Base-by-base conservation (phyloP, 2,329 filamentous ascomycete genomes). In the Waltergamsia citrina region DNA sequence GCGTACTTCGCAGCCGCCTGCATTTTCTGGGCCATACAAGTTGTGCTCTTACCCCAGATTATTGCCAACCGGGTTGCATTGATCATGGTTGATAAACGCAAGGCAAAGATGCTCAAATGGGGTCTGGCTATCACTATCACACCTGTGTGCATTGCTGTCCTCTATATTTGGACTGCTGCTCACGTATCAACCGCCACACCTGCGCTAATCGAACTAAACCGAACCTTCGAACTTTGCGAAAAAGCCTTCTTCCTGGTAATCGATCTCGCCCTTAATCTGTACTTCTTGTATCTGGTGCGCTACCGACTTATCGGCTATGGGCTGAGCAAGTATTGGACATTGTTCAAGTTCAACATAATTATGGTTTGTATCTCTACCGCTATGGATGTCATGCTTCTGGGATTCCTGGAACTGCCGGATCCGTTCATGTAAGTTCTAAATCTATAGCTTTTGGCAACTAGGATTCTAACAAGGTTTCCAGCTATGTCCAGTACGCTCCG, bases 81-180 rank as follows among this genome's bases (percentile, higher is more conserved):
- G 1, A 51, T 74, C 6, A 53, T 67, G 18, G 52, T 59, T 1
- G 48, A 66, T 24, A 54, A 52, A 2, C 48, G 41, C 0, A 57
- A 53, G 9, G 56, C 59, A 2, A 29, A 38, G 1, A 48, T 40
- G 6, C 49, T 73, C 7, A 69, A 70, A 41, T 63, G 63, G 49
- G 45, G 52, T 1, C 59, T 65, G 4, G 56, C 67, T 0, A 29
- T 50, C 2, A 21, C 70, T n/a, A 67, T 74, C 36, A 54, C 60
- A 3, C 37, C 54, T 3, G 55, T 74, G 36, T 74, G 73, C 31
- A 62, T 73, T 15, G 62, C 60, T 3, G 69, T 73, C 3, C 71
- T 68, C 30, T 56, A 52, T 36, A 71, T 73, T 12, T 74, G 70
- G 69, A 64, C 74, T 14, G 69, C 70, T 0, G 60, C 67, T 0